phyloP scores from a whole-genome alignment of 2,329 filamentous ascomycete species.

The Calonectria ilicicola region DNA sequence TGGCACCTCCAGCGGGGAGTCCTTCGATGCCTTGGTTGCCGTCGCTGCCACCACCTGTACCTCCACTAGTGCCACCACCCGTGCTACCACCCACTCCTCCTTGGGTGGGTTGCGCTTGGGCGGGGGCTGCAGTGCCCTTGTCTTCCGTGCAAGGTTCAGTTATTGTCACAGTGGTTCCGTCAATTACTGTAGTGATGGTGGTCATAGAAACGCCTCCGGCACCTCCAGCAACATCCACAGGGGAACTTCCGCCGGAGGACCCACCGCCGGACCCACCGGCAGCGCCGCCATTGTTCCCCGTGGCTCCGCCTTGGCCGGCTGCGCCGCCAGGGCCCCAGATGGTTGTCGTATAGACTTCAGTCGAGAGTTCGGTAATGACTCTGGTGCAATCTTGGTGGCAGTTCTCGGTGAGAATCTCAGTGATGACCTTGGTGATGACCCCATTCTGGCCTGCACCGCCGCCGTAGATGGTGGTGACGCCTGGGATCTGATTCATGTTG shows the following conservation, averaged over 20 bases:
- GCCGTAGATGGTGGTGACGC: background rate
- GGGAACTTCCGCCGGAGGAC: background rate
- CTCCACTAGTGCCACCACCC: too few relatives aligned
- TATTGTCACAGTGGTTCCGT: background rate
- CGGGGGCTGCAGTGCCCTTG: background rate
- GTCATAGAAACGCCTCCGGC: background rate
- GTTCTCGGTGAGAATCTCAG: constrained; percentile 1
- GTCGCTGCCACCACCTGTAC: background rate
- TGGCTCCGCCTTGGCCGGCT: background rate
- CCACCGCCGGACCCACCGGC: background rate
- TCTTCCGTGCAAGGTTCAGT: background rate
- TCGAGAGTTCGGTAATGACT: constrained; percentile 6
- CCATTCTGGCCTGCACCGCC: background rate
- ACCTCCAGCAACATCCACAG: background rate
- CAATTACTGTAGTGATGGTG: background rate
- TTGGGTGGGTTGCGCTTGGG: background rate
- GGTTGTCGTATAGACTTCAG: constrained; percentile 1
- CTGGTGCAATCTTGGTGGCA: background rate
- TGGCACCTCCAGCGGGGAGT: too few relatives aligned
- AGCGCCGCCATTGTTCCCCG: background rate
- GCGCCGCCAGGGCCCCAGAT: background rate
- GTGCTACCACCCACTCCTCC: too few relatives aligned
- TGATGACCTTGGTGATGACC: background rate
- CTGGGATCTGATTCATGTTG: background rate
- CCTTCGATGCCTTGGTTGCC: background rate